phyloP scores from a whole-genome alignment of 352 stramenopile species.

The Phytopythium vexans region DNA sequence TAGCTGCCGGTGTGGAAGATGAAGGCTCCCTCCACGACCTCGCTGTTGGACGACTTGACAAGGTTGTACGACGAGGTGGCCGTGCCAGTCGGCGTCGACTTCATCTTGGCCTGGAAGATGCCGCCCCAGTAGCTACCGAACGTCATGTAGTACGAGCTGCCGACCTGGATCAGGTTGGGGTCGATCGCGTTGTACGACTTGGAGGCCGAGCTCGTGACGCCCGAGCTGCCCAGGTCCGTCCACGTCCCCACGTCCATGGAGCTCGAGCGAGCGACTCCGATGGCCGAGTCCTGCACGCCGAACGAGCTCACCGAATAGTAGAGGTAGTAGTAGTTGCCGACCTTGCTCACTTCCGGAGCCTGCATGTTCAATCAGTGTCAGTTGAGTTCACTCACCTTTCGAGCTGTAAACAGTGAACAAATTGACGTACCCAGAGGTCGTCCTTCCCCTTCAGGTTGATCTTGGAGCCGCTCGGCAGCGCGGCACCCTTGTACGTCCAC shows the following conservation, averaged over 20 bases:
- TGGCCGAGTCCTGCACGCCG: constrained; percentile 36
- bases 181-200: constrained; percentile 61
- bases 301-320: constrained; percentile 60
- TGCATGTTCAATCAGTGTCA: constrained; percentile 11
- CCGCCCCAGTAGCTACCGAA: constrained; percentile 47
- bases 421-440: constrained; percentile 29
- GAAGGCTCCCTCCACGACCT: constrained; percentile 31
- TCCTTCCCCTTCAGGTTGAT: constrained; percentile 38
- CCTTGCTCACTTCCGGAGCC: constrained; percentile 41
- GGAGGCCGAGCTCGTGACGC: constrained; percentile 25
- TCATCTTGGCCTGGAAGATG: constrained; percentile 24
- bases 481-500: constrained; percentile 36
- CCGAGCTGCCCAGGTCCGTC: constrained; percentile 28
- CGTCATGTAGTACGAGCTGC: constrained; percentile 35
- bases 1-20: constrained; percentile 31
- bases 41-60: constrained; percentile 22
- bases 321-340: constrained; percentile 50
- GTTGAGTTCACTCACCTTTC: neutral
- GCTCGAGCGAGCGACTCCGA: constrained; percentile 35
- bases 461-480: constrained; percentile 30
- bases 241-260: constrained; percentile 44
- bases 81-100: constrained; percentile 9
- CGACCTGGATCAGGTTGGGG: constrained; percentile 33
- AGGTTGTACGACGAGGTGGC: constrained; percentile 13
- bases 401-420: neutral